Percentiles rank a stretch among this genome's conserved stretches.
These are phyloP conservation scores for Xylaria palmicola DNA, from an alignment of 495 filamentous ascomycete species.

Conservation along the genomic window DNA sequence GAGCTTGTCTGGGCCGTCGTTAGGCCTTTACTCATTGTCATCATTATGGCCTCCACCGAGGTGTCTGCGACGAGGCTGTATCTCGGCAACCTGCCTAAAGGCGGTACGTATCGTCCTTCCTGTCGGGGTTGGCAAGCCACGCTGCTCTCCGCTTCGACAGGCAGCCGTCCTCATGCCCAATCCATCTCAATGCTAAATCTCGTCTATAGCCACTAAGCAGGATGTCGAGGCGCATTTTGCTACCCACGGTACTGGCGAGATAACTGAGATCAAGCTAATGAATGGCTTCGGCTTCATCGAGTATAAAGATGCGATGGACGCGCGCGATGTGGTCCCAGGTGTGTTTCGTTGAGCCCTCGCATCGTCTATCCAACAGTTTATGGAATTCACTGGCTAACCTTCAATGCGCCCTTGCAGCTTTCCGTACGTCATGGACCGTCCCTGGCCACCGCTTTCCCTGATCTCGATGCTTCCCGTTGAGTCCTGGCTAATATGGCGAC, in stretches of 20 bases:
- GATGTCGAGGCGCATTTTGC: slow-evolving; percentile 96
- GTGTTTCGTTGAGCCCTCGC: slow-evolving; percentile 34
- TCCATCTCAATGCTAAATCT: slow-evolving; percentile 18
- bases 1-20: slow-evolving; percentile 15
- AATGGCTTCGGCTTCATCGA: slow-evolving; percentile 99
- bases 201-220: slow-evolving; percentile 78
- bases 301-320: slow-evolving; percentile 96
- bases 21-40: slow-evolving; percentile 17
- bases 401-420: slow-evolving; percentile 42
- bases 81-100: slow-evolving; percentile 94
- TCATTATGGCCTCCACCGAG: slow-evolving; percentile 60
- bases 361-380: slow-evolving; percentile 15
- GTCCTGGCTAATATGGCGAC: slow-evolving; percentile 42
- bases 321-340: slow-evolving; percentile 96
- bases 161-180: not conserved
- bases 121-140: slow-evolving; percentile 35
- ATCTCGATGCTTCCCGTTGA: slow-evolving; percentile 26
- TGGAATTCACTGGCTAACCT: slow-evolving; percentile 28
- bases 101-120: slow-evolving; percentile 63
- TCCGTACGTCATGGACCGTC: slow-evolving; percentile 51
- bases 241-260: slow-evolving; percentile 91
- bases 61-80: slow-evolving; percentile 93
- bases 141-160: not conserved
- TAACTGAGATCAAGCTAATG: slow-evolving; percentile 99
- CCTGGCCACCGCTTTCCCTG: slow-evolving; percentile 27